A percentile compares a stretch with the other conserved stretches of the same genome.
phyloP scores from a whole-genome alignment of 1,284 basidiomycete species.

The Cryptococcus sp. region DNA sequence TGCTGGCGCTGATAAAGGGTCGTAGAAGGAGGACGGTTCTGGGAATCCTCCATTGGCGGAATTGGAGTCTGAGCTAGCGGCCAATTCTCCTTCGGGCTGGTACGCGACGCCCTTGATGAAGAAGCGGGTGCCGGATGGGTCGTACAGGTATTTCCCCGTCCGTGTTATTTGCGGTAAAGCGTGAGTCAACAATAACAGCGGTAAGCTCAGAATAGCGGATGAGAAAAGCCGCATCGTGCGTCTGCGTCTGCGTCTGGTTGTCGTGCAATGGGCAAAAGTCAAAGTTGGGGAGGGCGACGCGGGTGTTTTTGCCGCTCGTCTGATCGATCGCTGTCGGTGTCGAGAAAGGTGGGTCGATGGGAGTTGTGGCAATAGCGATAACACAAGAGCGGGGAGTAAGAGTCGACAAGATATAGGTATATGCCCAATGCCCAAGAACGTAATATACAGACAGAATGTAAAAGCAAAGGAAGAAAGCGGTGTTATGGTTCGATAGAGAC shows the following conservation, averaged over 20 bases:
- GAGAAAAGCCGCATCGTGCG: not conserved
- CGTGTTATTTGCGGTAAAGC: constrained; percentile 48
- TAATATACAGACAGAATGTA: no score
- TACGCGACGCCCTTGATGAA: constrained; percentile 91
- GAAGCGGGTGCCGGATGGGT: constrained; percentile 70
- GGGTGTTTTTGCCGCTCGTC: no score
- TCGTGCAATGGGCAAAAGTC: no score
- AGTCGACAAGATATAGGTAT: no score
- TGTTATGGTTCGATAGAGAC: no score
- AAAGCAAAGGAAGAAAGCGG: no score
- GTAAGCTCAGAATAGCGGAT: constrained; percentile 1
- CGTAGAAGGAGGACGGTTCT: constrained; percentile 62
- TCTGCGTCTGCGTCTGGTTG: not conserved
- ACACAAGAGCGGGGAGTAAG: no score
- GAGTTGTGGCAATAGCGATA: no score
- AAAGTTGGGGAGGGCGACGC: no score
- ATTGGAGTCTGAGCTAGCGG: constrained; percentile 57
- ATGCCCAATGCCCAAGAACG: no score
- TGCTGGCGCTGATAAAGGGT: constrained; percentile 69
- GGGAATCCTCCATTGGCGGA: constrained; percentile 62
- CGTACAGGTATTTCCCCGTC: constrained; percentile 70
- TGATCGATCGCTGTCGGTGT: no score
- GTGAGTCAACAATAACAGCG: constrained; percentile 23
- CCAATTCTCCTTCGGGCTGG: constrained; percentile 72
- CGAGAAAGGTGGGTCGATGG: no score